phyloP scores from a whole-genome alignment of 2,329 filamentous ascomycete species.

The Sporothrix brunneoviolacea region DNA sequence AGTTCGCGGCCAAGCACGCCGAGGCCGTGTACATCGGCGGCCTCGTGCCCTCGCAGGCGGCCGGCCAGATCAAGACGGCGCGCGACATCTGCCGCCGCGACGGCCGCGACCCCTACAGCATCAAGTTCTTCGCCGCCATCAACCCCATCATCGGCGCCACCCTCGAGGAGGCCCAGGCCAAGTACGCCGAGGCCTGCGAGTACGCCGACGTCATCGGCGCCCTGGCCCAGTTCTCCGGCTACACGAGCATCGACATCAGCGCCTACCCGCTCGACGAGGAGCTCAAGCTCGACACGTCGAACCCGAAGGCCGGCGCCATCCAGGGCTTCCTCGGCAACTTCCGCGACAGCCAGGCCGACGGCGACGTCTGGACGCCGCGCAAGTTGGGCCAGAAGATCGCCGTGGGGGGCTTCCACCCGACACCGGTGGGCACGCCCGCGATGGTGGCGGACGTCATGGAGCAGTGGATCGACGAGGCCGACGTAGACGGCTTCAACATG shows the following conservation, averaged over 20 bases:
- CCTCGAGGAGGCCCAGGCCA: slow-evolving; percentile 20
- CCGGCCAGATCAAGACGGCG: slow-evolving; percentile 11
- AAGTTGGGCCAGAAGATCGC: slow-evolving; percentile 19
- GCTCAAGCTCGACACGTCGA: slow-evolving; percentile 14
- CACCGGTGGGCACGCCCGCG: slow-evolving; percentile 53
- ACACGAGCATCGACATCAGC: slow-evolving; percentile 22
- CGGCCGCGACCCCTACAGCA: slow-evolving; percentile 17
- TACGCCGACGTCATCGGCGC: slow-evolving; percentile 19
- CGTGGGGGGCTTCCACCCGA: slow-evolving; percentile 19
- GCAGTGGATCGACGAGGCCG: slow-evolving; percentile 59
- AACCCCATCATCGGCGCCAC: slow-evolving; percentile 19
- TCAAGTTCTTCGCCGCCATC: slow-evolving; percentile 21
- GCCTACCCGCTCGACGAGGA: slow-evolving; percentile 21
- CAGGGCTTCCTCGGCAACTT: slow-evolving; percentile 12
- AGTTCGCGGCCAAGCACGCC: slow-evolving; percentile 21
- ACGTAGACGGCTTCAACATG: slow-evolving; percentile 70
- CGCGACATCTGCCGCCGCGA: slow-evolving; percentile 12
- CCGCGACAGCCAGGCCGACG: neutral
- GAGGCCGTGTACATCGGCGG: slow-evolving; percentile 21
- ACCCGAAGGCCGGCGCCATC: slow-evolving; percentile 8
- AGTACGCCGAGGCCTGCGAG: slow-evolving; percentile 17
- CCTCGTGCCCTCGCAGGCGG: slow-evolving; percentile 12
- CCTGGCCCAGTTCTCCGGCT: slow-evolving; percentile 21
- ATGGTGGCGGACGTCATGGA: slow-evolving; percentile 63
- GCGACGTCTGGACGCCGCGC: slow-evolving; percentile 16